These are phyloP conservation scores for Aspergillus clavatus DNA, from an alignment of 2,329 filamentous ascomycete species.

Conservation along the genomic window DNA sequence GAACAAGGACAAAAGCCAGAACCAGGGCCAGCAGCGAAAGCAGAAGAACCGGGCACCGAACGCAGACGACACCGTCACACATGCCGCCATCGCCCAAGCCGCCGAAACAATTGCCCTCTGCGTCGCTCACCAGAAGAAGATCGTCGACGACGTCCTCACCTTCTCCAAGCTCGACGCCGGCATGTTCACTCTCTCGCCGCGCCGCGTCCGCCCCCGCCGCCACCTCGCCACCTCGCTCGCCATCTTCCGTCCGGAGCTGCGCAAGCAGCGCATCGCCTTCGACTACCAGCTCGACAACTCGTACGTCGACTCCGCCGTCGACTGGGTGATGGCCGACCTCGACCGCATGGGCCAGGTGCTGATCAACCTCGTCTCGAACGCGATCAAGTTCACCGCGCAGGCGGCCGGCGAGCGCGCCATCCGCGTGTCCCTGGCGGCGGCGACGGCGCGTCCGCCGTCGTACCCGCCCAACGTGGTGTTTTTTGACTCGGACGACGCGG, in stretches of 20 bases:
- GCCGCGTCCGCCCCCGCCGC: slow-evolving; percentile 61
- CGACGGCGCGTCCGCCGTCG: slow-evolving; percentile 42
- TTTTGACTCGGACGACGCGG: slow-evolving; percentile 19
- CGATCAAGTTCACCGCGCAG: slow-evolving; percentile 71
- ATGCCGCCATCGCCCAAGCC: slow-evolving; percentile 63
- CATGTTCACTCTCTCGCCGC: slow-evolving; percentile 66
- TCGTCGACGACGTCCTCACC: slow-evolving; percentile 70
- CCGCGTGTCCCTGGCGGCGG: slow-evolving; percentile 51
- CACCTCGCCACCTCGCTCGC: slow-evolving; percentile 65
- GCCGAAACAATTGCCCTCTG: slow-evolving; percentile 74
- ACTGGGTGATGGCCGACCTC: slow-evolving; percentile 67
- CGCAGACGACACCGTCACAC: slow-evolving; percentile 26
- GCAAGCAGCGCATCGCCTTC: slow-evolving; percentile 63
- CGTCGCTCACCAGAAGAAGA: slow-evolving; percentile 73
- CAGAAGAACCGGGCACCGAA: too few species aligned
- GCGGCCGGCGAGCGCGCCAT: slow-evolving; percentile 40
- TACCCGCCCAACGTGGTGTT: slow-evolving; percentile 34
- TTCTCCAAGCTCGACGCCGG: slow-evolving; percentile 73
- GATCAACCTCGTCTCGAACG: slow-evolving; percentile 76
- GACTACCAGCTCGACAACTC: slow-evolving; percentile 60
- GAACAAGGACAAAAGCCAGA: too few species aligned
- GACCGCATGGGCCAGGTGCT: slow-evolving; percentile 71
- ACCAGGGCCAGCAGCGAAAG: too few species aligned
- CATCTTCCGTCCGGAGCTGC: slow-evolving; percentile 73
- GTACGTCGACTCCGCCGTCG: slow-evolving; percentile 53